Base-by-base conservation (phyloP, 768 basidiomycete species). In the Tylopilus rubrobrunneus region DNA sequence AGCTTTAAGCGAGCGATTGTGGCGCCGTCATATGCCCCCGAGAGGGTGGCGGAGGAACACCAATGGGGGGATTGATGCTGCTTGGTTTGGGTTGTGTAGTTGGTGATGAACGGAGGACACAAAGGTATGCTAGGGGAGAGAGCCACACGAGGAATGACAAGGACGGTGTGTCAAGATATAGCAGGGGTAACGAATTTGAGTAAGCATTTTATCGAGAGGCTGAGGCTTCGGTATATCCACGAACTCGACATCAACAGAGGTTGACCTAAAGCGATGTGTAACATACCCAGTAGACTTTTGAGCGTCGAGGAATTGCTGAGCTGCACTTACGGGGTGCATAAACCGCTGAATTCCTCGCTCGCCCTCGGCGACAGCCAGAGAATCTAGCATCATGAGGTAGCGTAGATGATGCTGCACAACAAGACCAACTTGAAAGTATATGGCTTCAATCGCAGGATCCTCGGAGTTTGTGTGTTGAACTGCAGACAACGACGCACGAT, bases 331-430 rank as follows among this genome's bases (percentile, higher is more conserved):
- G 4, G 67, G 63, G 41, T 84, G 85, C 50, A 76, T 80, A 65
- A 92, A 91, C 90, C 90, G 92, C 49, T 82, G 76, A 39, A 86
- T 76, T 1, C 88, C 87, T 36, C 77, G 79, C 27, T 83, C 80
- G 53, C 81, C 80, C 51, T 77, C 73, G 14, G 75, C 72, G 12
- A 52, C 49, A 0, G 89, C 89, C 15, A 92, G 71, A 19, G 75
- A 75, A 61, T 92, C 90, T 11, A 91, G 73, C 71, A 81, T 78
- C 67, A 89, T 86, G 21, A 92, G 75, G 68, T 89, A 87, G 25
- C 73, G 76, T 11, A 92, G 65, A 57, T 86, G 79, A 28, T 80
- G 74, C 44, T 80, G 69, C 7, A 89, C 74, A 21, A 69, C 63
- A 42, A 68, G 69, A 3, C 80, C 80, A 25, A 82, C n/a, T n/a